phyloP scores from a whole-genome alignment of 1,284 basidiomycete species.

The Tylopilus sp. region DNA sequence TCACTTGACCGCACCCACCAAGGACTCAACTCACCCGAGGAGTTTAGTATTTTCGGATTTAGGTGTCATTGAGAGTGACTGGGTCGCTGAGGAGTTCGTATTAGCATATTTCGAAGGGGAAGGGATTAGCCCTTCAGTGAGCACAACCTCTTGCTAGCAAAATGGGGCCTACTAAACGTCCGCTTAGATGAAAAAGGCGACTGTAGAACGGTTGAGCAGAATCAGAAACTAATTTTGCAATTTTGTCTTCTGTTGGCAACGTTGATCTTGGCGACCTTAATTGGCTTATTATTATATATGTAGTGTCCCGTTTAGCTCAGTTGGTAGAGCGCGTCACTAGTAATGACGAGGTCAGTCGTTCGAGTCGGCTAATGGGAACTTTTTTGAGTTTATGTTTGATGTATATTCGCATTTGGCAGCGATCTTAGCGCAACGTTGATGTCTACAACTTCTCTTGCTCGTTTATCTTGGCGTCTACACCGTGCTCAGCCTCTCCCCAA shows the following conservation, averaged over 20 bases:
- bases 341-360: constrained; percentile 54
- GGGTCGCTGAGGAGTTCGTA: constrained; percentile 69
- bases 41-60: constrained; percentile 65
- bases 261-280: too few species aligned
- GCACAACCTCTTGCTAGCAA: constrained; percentile 24
- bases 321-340: constrained; percentile 59
- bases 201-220: constrained; percentile 20
- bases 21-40: constrained; percentile 44
- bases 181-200: constrained; percentile 42
- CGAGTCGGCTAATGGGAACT: constrained; percentile 49
- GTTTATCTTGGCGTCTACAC: constrained; percentile 9
- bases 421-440: constrained; percentile 10
- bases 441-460: constrained; percentile 10
- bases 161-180: not conserved
- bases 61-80: constrained; percentile 63
- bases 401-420: not conserved
- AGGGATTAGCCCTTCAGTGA: constrained; percentile 66
- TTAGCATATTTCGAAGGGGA: constrained; percentile 68
- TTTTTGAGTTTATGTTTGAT: constrained; percentile 1
- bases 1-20: constrained; percentile 51
- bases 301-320: constrained; percentile 47
- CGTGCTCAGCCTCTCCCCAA: constrained; percentile 1
- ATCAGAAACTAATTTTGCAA: constrained; percentile 19
- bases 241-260: too few species aligned
- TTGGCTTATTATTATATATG: too few species aligned